phyloP scores from a whole-genome alignment of 257 asterid genomes.

The Perilla frutescens region DNA sequence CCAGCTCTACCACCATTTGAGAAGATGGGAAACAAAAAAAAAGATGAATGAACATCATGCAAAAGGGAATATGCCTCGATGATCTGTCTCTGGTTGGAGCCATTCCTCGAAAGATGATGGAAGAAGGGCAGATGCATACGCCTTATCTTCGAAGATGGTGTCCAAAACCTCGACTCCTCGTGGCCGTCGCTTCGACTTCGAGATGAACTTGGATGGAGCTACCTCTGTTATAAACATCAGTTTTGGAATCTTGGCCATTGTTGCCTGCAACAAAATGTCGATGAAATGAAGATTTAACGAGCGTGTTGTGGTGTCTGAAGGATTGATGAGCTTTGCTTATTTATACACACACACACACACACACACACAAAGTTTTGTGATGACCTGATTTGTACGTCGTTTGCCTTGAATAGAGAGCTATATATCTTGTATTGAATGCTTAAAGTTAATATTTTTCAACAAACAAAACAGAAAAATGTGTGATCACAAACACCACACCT shows the following conservation, averaged over 20 bases:
- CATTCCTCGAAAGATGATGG: constrained; percentile 11
- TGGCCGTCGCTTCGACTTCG: constrained; percentile 41
- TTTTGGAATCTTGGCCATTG: constrained; percentile 42
- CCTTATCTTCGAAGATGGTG: constrained; percentile 57
- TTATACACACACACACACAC: neutral
- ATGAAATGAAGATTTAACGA: too few species aligned
- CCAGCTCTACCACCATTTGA: too few species aligned
- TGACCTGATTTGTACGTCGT: constrained; percentile 20
- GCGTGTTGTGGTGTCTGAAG: too few species aligned
- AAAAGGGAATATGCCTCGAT: too few species aligned
- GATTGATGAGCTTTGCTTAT: neutral
- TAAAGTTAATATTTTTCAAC: neutral
- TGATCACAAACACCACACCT: constrained; percentile 9
- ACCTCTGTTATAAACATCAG: constrained; percentile 51
- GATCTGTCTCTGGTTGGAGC: too few species aligned
- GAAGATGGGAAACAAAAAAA: too few species aligned
- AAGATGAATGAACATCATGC: too few species aligned
- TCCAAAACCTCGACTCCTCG: constrained; percentile 35
- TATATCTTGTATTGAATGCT: neutral
- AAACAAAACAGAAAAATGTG: neutral
- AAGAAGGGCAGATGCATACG: constrained; percentile 27
- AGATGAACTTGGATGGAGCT: constrained; percentile 52
- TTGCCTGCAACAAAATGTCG: too few species aligned
- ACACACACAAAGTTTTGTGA: too few species aligned
- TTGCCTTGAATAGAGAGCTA: too few species aligned